phyloP scores from a whole-genome alignment of 2,329 filamentous ascomycete genomes.

The Colletotrichum higginsianum region DNA sequence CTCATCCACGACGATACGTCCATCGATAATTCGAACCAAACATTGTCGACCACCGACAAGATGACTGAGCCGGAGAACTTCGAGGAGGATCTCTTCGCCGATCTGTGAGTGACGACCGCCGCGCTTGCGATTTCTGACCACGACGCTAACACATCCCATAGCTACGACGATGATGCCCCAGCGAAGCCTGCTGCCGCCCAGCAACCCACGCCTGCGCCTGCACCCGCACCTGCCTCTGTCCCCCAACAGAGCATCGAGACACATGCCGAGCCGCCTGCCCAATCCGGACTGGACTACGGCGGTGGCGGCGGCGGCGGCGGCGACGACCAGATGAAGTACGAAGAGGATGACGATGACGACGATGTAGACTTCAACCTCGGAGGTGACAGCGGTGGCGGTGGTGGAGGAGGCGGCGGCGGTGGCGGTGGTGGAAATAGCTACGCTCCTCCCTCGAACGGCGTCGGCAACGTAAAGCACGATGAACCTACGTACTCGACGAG shows the following conservation, averaged over 20 bases:
- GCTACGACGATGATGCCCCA: slow-evolving; percentile 77
- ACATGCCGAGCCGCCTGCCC: slow-evolving; percentile 47
- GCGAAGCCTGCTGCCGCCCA: slow-evolving; percentile 49
- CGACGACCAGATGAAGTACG: slow-evolving; percentile 59
- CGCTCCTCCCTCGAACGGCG: slow-evolving; percentile 38
- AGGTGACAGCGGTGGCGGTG: slow-evolving; percentile 56
- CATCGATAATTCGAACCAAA: neutral
- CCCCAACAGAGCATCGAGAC: slow-evolving; percentile 49
- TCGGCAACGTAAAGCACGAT: slow-evolving; percentile 47
- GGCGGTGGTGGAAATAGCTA: slow-evolving; percentile 22
- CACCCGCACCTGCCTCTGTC: slow-evolving; percentile 46
- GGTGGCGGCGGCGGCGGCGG: slow-evolving; percentile 46
- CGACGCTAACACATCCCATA: slow-evolving; percentile 49
- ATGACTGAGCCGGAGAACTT: slow-evolving; percentile 89
- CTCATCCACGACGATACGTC: neutral
- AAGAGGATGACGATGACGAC: slow-evolving; percentile 68
- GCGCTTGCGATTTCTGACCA: slow-evolving; percentile 44
- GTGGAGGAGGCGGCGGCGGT: slow-evolving; percentile 43
- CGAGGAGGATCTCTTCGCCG: slow-evolving; percentile 95
- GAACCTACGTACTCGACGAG: slow-evolving; percentile 50
- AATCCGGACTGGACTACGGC: slow-evolving; percentile 55
- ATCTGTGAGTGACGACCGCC: slow-evolving; percentile 77
- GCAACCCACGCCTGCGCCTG: slow-evolving; percentile 54
- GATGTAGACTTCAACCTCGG: slow-evolving; percentile 73
- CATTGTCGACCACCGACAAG: slow-evolving; percentile 46